phyloP scores from a whole-genome alignment of 495 filamentous ascomycete species.

The Aspergillus indologenus region DNA sequence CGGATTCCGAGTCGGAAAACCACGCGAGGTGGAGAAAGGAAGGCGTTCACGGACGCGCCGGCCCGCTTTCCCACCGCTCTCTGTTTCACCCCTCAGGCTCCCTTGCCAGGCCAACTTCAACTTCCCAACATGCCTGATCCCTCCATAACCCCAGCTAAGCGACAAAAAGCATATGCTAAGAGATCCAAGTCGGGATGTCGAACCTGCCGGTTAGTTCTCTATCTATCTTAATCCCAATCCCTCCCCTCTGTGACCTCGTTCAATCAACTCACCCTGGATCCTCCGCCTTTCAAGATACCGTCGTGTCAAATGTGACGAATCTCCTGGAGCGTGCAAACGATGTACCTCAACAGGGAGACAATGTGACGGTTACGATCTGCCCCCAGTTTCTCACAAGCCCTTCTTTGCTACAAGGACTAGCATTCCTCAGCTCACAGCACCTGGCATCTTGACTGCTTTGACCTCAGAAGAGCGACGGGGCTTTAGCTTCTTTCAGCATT shows the following conservation, averaged over 20 bases:
- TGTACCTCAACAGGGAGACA: slow-evolving; percentile 7
- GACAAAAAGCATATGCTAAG: neutral
- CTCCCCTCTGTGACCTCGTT: neutral
- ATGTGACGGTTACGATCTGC: slow-evolving; percentile 13
- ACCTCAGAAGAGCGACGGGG: neutral
- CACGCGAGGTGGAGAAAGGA: no score
- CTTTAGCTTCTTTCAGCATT: neutral
- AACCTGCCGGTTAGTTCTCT: slow-evolving; percentile 10
- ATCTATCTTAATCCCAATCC: neutral
- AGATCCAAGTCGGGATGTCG: slow-evolving; percentile 11
- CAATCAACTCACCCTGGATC: neutral
- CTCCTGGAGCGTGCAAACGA: slow-evolving; percentile 5
- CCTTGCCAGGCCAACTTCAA: no score
- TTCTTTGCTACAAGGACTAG: neutral
- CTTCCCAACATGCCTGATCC: no score
- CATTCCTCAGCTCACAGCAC: neutral
- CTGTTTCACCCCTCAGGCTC: no score
- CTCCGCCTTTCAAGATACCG: neutral
- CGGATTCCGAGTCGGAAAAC: no score
- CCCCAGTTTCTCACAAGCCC: neutral
- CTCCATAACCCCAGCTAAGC: neutral
- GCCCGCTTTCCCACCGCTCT: no score
- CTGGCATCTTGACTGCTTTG: neutral
- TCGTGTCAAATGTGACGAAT: slow-evolving; percentile 14
- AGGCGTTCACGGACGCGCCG: no score